A percentile compares a stretch with the other conserved stretches of the same genome.
phyloP scores from a whole-genome alignment of 768 basidiomycete species.

The Tylopilus sp. region DNA sequence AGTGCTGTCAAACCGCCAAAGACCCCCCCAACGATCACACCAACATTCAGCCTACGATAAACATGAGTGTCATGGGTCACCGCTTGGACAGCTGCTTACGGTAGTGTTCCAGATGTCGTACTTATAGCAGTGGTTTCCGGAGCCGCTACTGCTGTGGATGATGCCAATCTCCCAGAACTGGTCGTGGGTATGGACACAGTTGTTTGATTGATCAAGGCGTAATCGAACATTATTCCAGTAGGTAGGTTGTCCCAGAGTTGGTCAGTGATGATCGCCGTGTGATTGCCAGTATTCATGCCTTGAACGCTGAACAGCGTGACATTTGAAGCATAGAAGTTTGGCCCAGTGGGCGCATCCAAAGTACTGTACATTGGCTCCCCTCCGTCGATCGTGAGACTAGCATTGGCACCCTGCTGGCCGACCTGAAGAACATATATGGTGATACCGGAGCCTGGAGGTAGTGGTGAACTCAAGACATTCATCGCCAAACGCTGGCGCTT shows the following conservation, averaged over 20 bases:
- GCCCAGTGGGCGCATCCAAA: constrained; percentile 10
- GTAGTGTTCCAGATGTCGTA: background rate
- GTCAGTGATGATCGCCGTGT: constrained; percentile 10
- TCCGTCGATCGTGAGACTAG: constrained; percentile 13
- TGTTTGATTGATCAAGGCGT: constrained; percentile 15
- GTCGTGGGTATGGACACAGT: constrained; percentile 1
- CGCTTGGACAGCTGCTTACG: background rate
- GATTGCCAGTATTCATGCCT: constrained; percentile 14
- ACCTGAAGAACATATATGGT: constrained; percentile 17
- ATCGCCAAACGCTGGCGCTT: background rate
- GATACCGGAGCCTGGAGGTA: constrained; percentile 15
- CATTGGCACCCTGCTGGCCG: constrained; percentile 11
- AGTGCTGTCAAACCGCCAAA: constrained; percentile 13
- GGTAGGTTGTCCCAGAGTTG: constrained; percentile 9
- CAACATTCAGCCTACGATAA: constrained; percentile 1
- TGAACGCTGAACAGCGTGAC: constrained; percentile 15
- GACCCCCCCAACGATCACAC: constrained; percentile 10
- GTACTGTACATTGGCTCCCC: constrained; percentile 2
- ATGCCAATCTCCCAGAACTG: background rate
- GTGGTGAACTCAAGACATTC: background rate
- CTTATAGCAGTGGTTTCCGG: background rate
- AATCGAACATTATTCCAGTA: constrained; percentile 20
- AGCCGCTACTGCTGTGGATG: background rate
- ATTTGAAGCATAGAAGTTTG: constrained; percentile 9
- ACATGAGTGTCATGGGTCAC: background rate